Evolutionary conservation across 352 stramenopile genomes (phyloP).

Genomic region (Lagenidium giganteum): DNA sequence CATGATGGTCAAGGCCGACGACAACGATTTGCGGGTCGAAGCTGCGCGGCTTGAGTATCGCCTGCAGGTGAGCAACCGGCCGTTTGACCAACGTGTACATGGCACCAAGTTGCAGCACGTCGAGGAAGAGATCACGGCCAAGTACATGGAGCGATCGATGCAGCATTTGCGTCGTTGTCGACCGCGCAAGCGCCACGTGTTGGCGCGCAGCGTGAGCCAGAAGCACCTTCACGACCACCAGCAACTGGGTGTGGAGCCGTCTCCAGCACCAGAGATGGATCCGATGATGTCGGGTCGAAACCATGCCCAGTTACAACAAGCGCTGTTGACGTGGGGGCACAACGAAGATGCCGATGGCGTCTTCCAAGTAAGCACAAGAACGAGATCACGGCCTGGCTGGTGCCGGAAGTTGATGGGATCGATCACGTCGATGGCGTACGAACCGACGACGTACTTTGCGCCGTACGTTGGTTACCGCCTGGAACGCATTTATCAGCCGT

Average conservation of each 20-base stretch:
- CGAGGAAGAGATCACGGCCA: conserved; percentile 42
- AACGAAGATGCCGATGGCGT: conserved; percentile 73
- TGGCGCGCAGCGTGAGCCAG: too few relatives aligned
- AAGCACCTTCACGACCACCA: too few relatives aligned
- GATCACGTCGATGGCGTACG: conserved; percentile 61
- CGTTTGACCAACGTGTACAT: conserved; percentile 54
- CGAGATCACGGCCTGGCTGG: conserved; percentile 12
- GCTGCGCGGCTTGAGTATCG: conserved; percentile 66
- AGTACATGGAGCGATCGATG: conserved; percentile 39
- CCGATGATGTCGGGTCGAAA: conserved; percentile 58
- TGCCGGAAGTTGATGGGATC: conserved; percentile 44
- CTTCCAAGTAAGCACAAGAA: conserved; percentile 43
- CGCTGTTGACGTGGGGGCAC: conserved; percentile 62
- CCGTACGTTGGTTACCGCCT: conserved; percentile 72
- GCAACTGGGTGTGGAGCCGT: too few relatives aligned
- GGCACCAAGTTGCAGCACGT: conserved; percentile 42
- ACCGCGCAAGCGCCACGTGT: conserved; percentile 23
- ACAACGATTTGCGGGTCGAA: conserved; percentile 66
- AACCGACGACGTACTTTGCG: conserved; percentile 78
- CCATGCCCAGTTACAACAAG: conserved; percentile 46
- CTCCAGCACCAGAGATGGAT: conserved; percentile 73
- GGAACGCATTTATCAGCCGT: conserved; percentile 68
- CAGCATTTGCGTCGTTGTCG: conserved; percentile 50
- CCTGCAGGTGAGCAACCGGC: conserved; percentile 71
- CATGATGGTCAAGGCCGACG: conserved; percentile 75